Percentiles rank a stretch among this genome's conserved stretches.
These are phyloP conservation scores for Claviceps capensis DNA, from an alignment of 2,329 filamentous ascomycete species.

Conservation along the genomic window DNA sequence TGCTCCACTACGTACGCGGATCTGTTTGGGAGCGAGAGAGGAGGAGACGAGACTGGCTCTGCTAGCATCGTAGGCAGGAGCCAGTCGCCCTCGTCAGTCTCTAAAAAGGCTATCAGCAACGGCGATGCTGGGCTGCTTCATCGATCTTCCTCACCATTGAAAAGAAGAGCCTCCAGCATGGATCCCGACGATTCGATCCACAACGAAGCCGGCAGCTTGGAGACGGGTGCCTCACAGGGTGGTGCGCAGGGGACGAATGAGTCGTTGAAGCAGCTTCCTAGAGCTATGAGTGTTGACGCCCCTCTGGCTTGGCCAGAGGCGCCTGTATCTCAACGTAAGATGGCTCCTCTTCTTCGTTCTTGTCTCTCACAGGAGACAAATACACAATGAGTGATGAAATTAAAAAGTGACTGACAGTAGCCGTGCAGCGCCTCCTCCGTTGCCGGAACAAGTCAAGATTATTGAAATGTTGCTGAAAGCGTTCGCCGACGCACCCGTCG, in stretches of 20 bases:
- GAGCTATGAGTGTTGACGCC: constrained; percentile 29
- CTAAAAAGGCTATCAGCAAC: constrained; percentile 44
- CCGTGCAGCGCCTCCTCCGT: constrained; percentile 20
- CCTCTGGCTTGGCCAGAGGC: constrained; percentile 12
- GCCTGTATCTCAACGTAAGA: constrained; percentile 4
- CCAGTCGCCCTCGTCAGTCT: constrained; percentile 38
- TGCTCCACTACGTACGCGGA: constrained; percentile 41
- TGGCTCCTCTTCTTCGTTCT: neutral
- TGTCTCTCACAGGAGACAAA: no score
- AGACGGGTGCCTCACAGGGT: constrained; percentile 25
- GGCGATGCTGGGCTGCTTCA: constrained; percentile 43
- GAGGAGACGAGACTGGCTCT: constrained; percentile 31
- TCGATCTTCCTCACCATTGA: constrained; percentile 50
- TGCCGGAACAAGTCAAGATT: constrained; percentile 52
- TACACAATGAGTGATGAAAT: no score
- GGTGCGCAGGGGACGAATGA: constrained; percentile 8
- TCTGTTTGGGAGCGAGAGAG: constrained; percentile 42
- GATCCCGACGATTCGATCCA: constrained; percentile 32
- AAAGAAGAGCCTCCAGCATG: constrained; percentile 50
- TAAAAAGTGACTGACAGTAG: constrained; percentile 2
- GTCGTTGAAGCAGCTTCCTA: constrained; percentile 14
- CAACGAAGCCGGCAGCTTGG: constrained; percentile 29
- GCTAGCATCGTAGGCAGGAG: constrained; percentile 27
- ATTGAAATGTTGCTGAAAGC: constrained; percentile 50
- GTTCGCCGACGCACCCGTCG: constrained; percentile 36